Percentiles rank a stretch among this genome's conserved stretches.
phyloP scores from a whole-genome alignment of 2,329 filamentous ascomycete genomes.

The Pseudogymnoascus pannorum region DNA sequence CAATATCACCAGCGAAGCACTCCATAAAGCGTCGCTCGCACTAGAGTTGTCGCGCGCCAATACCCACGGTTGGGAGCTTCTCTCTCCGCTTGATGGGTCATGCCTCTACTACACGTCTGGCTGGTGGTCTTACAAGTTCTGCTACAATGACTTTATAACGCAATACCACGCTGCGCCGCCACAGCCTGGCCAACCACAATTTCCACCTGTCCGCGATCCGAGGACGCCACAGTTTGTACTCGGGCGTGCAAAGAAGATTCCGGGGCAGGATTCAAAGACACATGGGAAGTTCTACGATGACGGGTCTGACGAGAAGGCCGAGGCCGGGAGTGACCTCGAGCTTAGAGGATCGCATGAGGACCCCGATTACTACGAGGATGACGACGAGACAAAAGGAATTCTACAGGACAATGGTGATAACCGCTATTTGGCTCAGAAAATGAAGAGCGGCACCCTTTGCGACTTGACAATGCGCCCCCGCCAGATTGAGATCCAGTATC shows the following conservation, averaged over 20 bases:
- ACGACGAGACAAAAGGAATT: constrained; percentile 29
- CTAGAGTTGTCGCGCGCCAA: constrained; percentile 61
- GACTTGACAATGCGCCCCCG: constrained; percentile 63
- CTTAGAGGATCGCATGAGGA: constrained; percentile 19
- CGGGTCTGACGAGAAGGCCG: constrained; percentile 24
- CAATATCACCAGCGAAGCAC: constrained; percentile 41
- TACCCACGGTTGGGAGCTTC: constrained; percentile 58
- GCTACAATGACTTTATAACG: constrained; percentile 59
- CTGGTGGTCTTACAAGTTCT: constrained; percentile 74
- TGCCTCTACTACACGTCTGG: constrained; percentile 66
- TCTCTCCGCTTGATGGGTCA: constrained; percentile 58
- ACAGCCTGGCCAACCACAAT: constrained; percentile 50
- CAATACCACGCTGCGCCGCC: constrained; percentile 66
- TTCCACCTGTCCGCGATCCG: constrained; percentile 60
- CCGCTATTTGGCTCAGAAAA: constrained; percentile 61
- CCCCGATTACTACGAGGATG: constrained; percentile 13
- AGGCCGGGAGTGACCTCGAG: constrained; percentile 18
- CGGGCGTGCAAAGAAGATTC: constrained; percentile 42
- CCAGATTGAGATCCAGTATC: constrained; percentile 56
- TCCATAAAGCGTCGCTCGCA: constrained; percentile 51
- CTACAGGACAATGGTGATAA: constrained; percentile 60
- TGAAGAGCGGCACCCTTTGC: constrained; percentile 59
- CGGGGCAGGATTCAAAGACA: constrained; percentile 18
- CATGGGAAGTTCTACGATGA: constrained; percentile 15
- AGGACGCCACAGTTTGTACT: constrained; percentile 56